These are phyloP conservation scores for Melanogaster broomeanus DNA, from an alignment of 768 basidiomycete species.

Conservation along the genomic window DNA sequence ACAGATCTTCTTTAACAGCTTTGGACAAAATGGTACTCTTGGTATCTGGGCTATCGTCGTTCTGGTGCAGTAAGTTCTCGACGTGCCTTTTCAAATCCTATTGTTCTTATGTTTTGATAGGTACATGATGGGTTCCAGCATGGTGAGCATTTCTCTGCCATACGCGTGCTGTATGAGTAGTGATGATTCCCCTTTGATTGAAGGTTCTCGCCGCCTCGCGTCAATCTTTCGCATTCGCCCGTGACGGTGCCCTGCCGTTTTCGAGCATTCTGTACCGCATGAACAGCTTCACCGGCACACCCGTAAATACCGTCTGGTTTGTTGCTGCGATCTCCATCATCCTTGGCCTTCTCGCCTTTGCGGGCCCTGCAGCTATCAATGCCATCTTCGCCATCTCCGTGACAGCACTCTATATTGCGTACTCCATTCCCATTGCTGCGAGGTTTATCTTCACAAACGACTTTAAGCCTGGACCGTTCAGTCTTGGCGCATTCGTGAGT, in stretches of 20 bases:
- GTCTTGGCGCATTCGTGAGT: conserved; percentile 45
- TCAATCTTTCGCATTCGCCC: conserved; percentile 58
- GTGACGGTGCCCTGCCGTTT: conserved; percentile 63
- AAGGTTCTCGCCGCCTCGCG: conserved; percentile 52
- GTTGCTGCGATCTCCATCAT: conserved; percentile 38
- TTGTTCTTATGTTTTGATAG: conserved; percentile 15
- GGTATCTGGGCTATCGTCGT: conserved; percentile 58
- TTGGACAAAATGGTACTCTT: conserved; percentile 45
- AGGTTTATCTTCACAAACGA: conserved; percentile 49
- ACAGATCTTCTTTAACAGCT: conserved; percentile 41
- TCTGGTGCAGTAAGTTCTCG: conserved; percentile 42
- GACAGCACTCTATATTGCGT: conserved; percentile 48
- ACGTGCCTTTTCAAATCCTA: not conserved
- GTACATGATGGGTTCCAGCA: conserved; percentile 53
- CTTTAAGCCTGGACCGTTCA: conserved; percentile 50
- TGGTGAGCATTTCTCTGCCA: conserved; percentile 27
- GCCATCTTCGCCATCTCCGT: conserved; percentile 57
- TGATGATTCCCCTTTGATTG: conserved; percentile 7
- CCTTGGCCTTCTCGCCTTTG: conserved; percentile 55
- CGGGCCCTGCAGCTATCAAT: conserved; percentile 55
- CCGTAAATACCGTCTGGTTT: conserved; percentile 63
- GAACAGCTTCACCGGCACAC: conserved; percentile 52
- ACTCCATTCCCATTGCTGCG: conserved; percentile 51
- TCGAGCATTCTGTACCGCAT: conserved; percentile 58
- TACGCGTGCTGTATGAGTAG: not conserved